phyloP scores from a whole-genome alignment of 2,329 filamentous ascomycete genomes.

The Apiospora saccharicola region DNA sequence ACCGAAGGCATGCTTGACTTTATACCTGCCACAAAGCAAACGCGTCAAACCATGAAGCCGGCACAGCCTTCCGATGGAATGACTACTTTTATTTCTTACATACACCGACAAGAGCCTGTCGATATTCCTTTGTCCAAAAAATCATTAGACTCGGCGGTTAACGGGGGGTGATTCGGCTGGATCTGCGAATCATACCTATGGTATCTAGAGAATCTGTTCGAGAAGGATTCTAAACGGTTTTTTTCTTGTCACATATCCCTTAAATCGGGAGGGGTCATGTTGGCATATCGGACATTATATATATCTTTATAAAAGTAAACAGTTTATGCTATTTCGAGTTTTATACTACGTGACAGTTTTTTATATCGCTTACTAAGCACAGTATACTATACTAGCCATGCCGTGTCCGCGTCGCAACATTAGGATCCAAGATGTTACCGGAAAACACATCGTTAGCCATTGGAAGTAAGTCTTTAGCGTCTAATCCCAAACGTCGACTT shows the following conservation, averaged over 20 bases:
- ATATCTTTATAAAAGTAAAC: not conserved
- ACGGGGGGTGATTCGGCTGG: not conserved
- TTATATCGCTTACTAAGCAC: not conserved
- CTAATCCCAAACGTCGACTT: not conserved
- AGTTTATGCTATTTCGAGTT: not conserved
- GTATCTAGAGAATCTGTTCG: conserved; percentile 2
- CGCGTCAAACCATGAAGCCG: not conserved
- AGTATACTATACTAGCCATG: not conserved
- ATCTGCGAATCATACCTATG: not conserved
- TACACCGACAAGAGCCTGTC: conserved; percentile 21
- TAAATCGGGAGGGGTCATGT: not conserved
- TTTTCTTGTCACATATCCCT: not conserved
- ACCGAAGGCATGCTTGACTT: not conserved
- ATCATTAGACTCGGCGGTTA: conserved; percentile 12
- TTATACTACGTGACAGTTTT: not conserved
- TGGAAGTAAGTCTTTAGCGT: not conserved
- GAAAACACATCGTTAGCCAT: not conserved
- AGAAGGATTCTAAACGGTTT: conserved; percentile 7
- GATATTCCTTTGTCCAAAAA: not conserved
- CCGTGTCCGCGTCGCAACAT: not conserved
- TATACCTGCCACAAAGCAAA: not conserved
- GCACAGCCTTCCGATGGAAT: conserved; percentile 7
- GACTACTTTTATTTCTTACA: conserved; percentile 5
- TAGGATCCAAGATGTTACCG: not conserved
- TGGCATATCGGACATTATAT: not conserved